Conservation (phyloP, 1,139 yeast genomes). For the Geotrichum restrictum region DNA sequence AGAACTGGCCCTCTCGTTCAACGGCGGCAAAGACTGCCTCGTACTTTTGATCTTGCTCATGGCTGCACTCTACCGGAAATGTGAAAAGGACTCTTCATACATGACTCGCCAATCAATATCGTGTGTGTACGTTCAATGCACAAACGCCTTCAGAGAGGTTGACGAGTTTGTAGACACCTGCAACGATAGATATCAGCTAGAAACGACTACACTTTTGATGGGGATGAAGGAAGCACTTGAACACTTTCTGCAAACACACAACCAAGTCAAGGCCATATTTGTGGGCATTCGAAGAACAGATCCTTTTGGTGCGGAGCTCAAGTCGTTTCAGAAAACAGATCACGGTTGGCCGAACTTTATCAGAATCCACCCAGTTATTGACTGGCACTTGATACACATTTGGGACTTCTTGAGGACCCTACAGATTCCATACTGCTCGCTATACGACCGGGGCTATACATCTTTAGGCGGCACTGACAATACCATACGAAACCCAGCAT, state of each 20-base stretch:
- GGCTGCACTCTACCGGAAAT: slow-evolving; percentile 51
- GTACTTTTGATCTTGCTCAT: slow-evolving; percentile 70
- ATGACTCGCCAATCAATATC: slow-evolving; percentile 31
- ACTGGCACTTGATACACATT: slow-evolving; percentile 73
- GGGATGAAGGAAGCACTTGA: slow-evolving; percentile 56
- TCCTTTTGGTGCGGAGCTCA: slow-evolving; percentile 61
- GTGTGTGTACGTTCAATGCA: slow-evolving; percentile 68
- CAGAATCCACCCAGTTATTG: slow-evolving; percentile 74
- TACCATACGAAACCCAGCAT: slow-evolving; percentile 65
- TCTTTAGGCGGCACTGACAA: slow-evolving; percentile 71
- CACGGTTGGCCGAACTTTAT: slow-evolving; percentile 83
- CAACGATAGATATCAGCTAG: slow-evolving; percentile 34
- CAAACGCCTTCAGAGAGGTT: slow-evolving; percentile 61
- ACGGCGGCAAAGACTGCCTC: slow-evolving; percentile 88
- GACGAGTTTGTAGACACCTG: slow-evolving; percentile 43
- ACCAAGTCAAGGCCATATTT: slow-evolving; percentile 56
- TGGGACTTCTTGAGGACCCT: slow-evolving; percentile 63
- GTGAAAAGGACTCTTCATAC: slow-evolving; percentile 16
- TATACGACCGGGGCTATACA: slow-evolving; percentile 77
- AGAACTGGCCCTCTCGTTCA: slow-evolving; percentile 71
- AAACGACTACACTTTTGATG: slow-evolving; percentile 43
- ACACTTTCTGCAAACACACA: slow-evolving; percentile 45
- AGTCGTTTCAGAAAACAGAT: slow-evolving; percentile 64
- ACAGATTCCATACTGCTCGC: slow-evolving; percentile 55
- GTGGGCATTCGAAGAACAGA: slow-evolving; percentile 82